These are phyloP conservation scores for Trichocladium antarcticum DNA, from an alignment of 495 filamentous ascomycete genomes.

Conservation along the genomic window DNA sequence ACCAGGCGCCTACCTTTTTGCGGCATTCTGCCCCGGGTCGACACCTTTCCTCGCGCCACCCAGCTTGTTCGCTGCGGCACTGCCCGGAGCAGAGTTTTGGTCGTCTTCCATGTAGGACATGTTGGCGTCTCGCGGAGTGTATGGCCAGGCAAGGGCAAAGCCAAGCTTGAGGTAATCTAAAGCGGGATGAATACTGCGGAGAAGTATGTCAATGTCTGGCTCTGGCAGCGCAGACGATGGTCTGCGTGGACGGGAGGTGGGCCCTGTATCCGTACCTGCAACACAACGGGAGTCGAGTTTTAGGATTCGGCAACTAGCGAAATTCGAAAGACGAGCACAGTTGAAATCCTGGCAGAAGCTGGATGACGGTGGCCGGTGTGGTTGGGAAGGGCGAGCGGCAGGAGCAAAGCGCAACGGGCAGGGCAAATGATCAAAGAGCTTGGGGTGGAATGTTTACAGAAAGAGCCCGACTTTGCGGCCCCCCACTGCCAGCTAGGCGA, in stretches of 20 bases:
- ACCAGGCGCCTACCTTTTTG: conserved; percentile 54
- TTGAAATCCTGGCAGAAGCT: background rate
- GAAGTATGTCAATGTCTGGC: conserved; percentile 18
- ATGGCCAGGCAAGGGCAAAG: background rate
- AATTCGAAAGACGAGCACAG: background rate
- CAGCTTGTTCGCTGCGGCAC: conserved; percentile 46
- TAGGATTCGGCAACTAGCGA: conserved; percentile 11
- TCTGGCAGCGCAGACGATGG: background rate
- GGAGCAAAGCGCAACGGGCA: background rate
- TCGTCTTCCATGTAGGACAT: conserved; percentile 66
- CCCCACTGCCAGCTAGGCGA: conserved; percentile 14
- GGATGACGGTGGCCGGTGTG: conserved; percentile 7
- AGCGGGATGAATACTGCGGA: conserved; percentile 9
- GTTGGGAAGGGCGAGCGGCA: background rate
- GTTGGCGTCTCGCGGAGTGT: conserved; percentile 5
- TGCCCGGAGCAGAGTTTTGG: conserved; percentile 60
- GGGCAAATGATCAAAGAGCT: background rate
- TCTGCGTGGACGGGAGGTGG: background rate
- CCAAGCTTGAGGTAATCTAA: conserved; percentile 5
- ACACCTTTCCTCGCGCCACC: conserved; percentile 42
- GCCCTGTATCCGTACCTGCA: conserved; percentile 19
- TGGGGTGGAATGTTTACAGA: conserved; percentile 17
- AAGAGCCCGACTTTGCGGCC: conserved; percentile 7
- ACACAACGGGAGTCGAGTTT: conserved; percentile 9
- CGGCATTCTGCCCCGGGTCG: conserved; percentile 59